Evolutionary conservation across 1,139 yeast genomes (phyloP), one percentile per base, ranked within the genome.

Genomic region (Eremothecium gossypii): DNA sequence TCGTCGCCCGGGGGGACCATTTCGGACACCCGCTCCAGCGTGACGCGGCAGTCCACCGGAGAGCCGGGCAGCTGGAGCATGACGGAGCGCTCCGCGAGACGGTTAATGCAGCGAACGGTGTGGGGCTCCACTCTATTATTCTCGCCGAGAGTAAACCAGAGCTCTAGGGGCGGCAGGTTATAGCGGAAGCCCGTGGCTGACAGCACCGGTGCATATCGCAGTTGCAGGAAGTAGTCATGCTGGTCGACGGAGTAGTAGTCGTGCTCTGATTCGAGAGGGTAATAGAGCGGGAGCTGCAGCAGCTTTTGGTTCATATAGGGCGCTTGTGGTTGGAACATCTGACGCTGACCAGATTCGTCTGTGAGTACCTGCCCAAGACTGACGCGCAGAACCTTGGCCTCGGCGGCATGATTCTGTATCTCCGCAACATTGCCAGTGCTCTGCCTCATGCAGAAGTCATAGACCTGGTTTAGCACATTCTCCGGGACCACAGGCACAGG

Each of bases 61-160:
- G 49, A 29, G 8, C 50, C 47, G n/a, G 63, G 60, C 2, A 58
- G 48, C 39, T 56, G 56, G 10, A 60, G 36, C 7, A 49, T 34
- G 12, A 50, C 35, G 7, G 49, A 44, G 14, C 44, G 46, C 30
- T 53, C 57, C 11, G 48, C 46, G 14, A 50, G 29, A 30, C 48
- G 53, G 26, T 54, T 33, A 7, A 58, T 33, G 33, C 54, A 50
- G 26, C 58, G 58, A 10, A 49, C 44, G 1, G 77, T 61, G 14
- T 67, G 70, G 29, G 66, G 51, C 35, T 69, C 69, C 0, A 74
- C 71, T 17, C 52, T 61, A 14, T 66, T 67, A 20, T 58, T 53
- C 20, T 67, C 70, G 49, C 70, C 71, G 40, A 75, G 58, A 39
- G 72, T 74, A 39, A 73, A 62, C 75, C 79, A 74, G 33, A 77